These are phyloP conservation scores for Colletotrichum chlorophyti DNA, from an alignment of 2,329 filamentous ascomycete genomes.

Conservation along the genomic window DNA sequence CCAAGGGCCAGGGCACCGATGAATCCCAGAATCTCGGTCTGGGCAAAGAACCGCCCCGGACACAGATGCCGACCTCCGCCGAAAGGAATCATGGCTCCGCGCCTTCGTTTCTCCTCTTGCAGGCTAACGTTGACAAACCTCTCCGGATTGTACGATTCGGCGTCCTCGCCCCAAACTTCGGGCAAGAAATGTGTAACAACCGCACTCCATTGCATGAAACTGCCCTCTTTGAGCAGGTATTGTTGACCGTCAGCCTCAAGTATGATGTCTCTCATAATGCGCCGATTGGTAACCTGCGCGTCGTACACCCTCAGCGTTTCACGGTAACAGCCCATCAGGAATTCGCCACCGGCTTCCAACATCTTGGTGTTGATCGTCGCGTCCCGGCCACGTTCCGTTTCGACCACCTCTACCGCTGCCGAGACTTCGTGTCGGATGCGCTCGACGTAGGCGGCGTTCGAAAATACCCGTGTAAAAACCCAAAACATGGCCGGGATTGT, in stretches of 20 bases:
- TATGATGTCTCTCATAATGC: constrained; percentile 46
- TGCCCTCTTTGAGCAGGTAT: constrained; percentile 36
- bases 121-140: constrained; percentile 32
- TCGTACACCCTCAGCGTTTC: constrained; percentile 50
- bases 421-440: constrained; percentile 40
- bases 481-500: constrained; percentile 45
- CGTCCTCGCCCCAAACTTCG: constrained; percentile 34
- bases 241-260: constrained; percentile 32
- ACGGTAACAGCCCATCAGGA: constrained; percentile 49
- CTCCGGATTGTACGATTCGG: constrained; percentile 32
- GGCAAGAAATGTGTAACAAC: constrained; percentile 33
- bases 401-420: constrained; percentile 22
- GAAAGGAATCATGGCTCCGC: constrained; percentile 38
- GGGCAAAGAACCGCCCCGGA: constrained; percentile 40
- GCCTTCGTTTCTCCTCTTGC: constrained; percentile 31
- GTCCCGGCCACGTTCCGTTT: not conserved
- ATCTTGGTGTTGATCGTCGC: constrained; percentile 40
- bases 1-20: constrained; percentile 31
- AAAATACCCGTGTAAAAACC: constrained; percentile 40
- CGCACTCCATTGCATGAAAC: constrained; percentile 35
- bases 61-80: constrained; percentile 41
- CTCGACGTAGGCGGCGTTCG: constrained; percentile 33
- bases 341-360: constrained; percentile 45
- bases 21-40: constrained; percentile 37
- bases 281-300: constrained; percentile 44